phyloP scores from a whole-genome alignment of 1,284 basidiomycete genomes.

The Boletus mariae region DNA sequence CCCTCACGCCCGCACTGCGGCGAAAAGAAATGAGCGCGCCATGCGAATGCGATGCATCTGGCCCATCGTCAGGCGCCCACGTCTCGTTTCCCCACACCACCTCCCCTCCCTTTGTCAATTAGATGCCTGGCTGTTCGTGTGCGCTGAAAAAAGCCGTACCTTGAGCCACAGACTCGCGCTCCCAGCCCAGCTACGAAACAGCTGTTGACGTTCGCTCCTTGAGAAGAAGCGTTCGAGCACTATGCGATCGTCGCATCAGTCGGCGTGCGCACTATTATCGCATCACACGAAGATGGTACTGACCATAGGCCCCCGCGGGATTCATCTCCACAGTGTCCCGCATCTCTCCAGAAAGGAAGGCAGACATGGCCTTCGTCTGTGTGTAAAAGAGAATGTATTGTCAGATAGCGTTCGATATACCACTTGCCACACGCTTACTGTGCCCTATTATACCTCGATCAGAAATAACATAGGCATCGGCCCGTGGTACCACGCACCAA shows the following conservation, averaged over 20 bases:
- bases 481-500: slow-evolving; percentile 46
- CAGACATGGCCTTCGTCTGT: slow-evolving; percentile 92
- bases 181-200: slow-evolving; percentile 96
- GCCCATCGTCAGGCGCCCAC: slow-evolving; percentile 56
- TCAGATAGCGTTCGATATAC: not conserved
- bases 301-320: slow-evolving; percentile 80
- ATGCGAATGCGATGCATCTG: slow-evolving; percentile 62
- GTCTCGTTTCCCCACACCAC: not conserved
- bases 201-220: slow-evolving; percentile 80
- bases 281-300: slow-evolving; percentile 7
- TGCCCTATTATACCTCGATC: slow-evolving; percentile 45
- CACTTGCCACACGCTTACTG: slow-evolving; percentile 46
- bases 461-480: not conserved
- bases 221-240: slow-evolving; percentile 88
- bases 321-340: slow-evolving; percentile 93
- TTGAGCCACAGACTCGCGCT: slow-evolving; percentile 93
- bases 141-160: slow-evolving; percentile 36
- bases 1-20: slow-evolving; percentile 1
- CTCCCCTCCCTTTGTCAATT: not conserved
- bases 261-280: not conserved
- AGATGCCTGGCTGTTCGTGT: not conserved
- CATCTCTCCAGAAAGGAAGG: slow-evolving; percentile 94
- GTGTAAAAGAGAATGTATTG: not conserved
- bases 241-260: slow-evolving; percentile 24
- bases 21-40: slow-evolving; percentile 86